phyloP scores from a whole-genome alignment of 257 asterid genomes.

The Mentha longifolia region DNA sequence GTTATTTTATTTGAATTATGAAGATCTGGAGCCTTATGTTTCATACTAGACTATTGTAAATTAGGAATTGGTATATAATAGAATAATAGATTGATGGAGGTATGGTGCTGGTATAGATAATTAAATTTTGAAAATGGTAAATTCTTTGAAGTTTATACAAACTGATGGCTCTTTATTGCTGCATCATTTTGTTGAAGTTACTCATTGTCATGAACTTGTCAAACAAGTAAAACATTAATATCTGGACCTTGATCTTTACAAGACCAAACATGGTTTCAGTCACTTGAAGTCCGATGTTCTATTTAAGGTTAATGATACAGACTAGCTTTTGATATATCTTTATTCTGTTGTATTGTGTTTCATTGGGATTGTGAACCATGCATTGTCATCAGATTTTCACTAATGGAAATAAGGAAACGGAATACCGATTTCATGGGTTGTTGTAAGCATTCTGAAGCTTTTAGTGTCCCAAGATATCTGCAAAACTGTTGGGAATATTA shows the following conservation, averaged over 20 bases:
- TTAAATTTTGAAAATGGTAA: constrained; percentile 20
- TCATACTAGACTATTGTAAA: not conserved
- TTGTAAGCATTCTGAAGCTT: no score
- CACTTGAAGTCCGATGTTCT: not conserved
- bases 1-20: not conserved
- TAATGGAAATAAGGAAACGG: no score
- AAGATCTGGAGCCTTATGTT: not conserved
- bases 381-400: no score
- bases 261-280: constrained; percentile 3
- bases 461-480: not conserved
- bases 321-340: constrained; percentile 20
- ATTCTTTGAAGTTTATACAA: not conserved
- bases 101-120: constrained; percentile 18
- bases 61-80: not conserved
- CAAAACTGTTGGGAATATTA: not conserved
- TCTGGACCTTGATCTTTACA: not conserved
- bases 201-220: not conserved
- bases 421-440: no score
- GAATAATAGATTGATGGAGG: constrained; percentile 11
- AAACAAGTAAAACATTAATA: not conserved
- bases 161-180: not conserved
- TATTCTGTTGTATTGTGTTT: no score
- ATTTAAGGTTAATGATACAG: not conserved
- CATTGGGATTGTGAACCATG: no score
- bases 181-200: not conserved